These are phyloP conservation scores for Polyplosphaeria fusca DNA, from an alignment of 495 filamentous ascomycete species.

Conservation along the genomic window DNA sequence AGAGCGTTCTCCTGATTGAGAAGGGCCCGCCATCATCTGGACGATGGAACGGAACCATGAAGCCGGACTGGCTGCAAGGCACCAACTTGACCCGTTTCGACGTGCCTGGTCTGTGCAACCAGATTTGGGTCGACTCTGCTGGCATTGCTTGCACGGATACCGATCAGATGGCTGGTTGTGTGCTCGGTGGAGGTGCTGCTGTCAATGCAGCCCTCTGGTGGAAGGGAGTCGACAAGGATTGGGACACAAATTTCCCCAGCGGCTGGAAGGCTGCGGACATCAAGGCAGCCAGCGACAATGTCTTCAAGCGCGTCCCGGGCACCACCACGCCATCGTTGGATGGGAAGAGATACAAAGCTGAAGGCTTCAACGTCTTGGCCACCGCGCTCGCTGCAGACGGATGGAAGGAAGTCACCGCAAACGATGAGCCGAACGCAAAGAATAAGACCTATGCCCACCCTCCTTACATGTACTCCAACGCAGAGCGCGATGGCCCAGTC, in stretches of 20 bases:
- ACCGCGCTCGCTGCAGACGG: constrained; percentile 55
- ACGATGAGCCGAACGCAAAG: constrained; percentile 60
- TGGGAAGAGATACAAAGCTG: constrained; percentile 65
- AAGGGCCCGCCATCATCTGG: constrained; percentile 60
- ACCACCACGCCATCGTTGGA: constrained; percentile 65
- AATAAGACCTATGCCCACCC: constrained; percentile 63
- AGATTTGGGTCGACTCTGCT: constrained; percentile 61
- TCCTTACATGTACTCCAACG: constrained; percentile 66
- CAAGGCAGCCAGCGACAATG: constrained; percentile 52
- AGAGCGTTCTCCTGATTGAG: constrained; percentile 64
- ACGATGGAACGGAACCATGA: constrained; percentile 55
- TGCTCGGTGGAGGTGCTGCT: constrained; percentile 74
- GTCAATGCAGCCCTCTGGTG: constrained; percentile 66
- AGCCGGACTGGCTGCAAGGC: constrained; percentile 62
- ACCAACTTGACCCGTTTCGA: constrained; percentile 72
- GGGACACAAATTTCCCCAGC: constrained; percentile 68
- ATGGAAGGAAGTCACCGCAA: constrained; percentile 62
- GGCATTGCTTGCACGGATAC: constrained; percentile 67
- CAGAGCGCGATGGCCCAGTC: constrained; percentile 67
- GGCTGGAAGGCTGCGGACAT: constrained; percentile 70
- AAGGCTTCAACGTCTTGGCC: constrained; percentile 60
- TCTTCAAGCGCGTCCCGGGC: constrained; percentile 68
- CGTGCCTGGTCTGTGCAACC: constrained; percentile 73
- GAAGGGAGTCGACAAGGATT: constrained; percentile 59
- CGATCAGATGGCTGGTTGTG: constrained; percentile 71